phyloP scores from a whole-genome alignment of 805 yeast genomes.

The Soucietia sequanensis region DNA sequence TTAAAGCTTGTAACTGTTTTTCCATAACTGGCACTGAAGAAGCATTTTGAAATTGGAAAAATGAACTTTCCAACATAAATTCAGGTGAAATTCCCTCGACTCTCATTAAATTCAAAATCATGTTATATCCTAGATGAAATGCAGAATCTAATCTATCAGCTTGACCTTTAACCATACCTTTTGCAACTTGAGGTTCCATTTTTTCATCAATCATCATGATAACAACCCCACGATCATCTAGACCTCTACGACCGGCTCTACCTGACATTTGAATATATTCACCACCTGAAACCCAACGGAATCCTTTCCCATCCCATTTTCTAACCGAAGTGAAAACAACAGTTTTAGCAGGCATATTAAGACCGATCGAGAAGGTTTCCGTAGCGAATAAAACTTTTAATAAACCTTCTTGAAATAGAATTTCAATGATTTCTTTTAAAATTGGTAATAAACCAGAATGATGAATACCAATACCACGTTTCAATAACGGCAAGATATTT shows the following conservation, averaged over 20 bases:
- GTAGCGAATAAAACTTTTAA: conserved; percentile 95
- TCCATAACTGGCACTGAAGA: conserved; percentile 87
- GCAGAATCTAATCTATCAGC: conserved; percentile 98
- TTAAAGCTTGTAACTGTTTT: conserved; percentile 54
- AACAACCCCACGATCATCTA: conserved; percentile 98
- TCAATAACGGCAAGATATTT: conserved; percentile 81
- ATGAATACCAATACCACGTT: conserved; percentile 97
- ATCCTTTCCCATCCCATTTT: conserved; percentile 97
- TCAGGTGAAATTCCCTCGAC: conserved; percentile 99
- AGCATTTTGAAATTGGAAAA: conserved; percentile 92
- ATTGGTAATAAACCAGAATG: conserved; percentile 96
- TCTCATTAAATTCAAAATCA: conserved; percentile 93
- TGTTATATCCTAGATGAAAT: conserved; percentile 94
- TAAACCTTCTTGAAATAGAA: conserved; percentile 94
- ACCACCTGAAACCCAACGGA: conserved; percentile 99
- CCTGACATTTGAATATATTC: conserved; percentile 99
- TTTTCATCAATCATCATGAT: conserved; percentile 99
- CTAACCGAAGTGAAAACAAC: conserved; percentile 97
- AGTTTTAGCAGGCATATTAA: conserved; percentile 99
- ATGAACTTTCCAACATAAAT: conserved; percentile 91
- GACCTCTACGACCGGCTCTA: conserved; percentile 99
- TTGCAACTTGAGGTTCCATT: conserved; percentile 99
- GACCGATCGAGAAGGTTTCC: conserved; percentile 96
- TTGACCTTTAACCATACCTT: conserved; percentile 99
- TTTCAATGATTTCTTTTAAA: conserved; percentile 91